Conservation (phyloP, 768 basidiomycete species). For the Tylopilus felleus region DNA sequence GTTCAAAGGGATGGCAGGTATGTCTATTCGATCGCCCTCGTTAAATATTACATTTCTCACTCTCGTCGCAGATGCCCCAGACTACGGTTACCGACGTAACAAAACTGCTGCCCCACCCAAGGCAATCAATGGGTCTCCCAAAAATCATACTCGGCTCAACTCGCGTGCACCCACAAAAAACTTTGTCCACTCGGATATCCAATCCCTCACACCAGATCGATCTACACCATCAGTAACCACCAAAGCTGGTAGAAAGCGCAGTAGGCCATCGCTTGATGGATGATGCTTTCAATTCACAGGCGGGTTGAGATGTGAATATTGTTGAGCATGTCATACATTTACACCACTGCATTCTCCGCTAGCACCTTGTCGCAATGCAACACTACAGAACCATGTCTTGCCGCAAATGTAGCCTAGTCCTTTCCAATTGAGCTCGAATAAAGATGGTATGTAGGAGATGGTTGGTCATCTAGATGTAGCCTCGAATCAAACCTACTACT, state of each 20-base stretch:
- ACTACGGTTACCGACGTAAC: slow-evolving; percentile 21
- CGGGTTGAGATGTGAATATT: slow-evolving; percentile 21
- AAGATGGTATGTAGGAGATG: slow-evolving; percentile 26
- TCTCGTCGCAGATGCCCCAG: slow-evolving; percentile 15
- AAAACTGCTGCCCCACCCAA: slow-evolving; percentile 11
- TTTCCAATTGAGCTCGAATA: slow-evolving; percentile 10
- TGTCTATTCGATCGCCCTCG: slow-evolving; percentile 3
- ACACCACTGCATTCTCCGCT: slow-evolving; percentile 25
- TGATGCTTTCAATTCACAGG: slow-evolving; percentile 10
- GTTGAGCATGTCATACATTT: slow-evolving; percentile 29
- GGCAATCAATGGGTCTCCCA: slow-evolving; percentile 11
- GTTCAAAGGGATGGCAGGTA: slow-evolving; percentile 55
- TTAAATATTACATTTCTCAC: slow-evolving; percentile 3
- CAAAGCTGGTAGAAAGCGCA: slow-evolving; percentile 32
- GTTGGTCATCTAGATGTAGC: slow-evolving; percentile 16
- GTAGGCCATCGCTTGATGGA: slow-evolving; percentile 31
- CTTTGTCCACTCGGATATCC: slow-evolving; percentile 10
- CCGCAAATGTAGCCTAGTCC: slow-evolving; percentile 30
- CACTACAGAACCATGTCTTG: slow-evolving; percentile 18
- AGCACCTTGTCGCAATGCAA: slow-evolving; percentile 27
- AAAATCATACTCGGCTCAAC: slow-evolving; percentile 11
- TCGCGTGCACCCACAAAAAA: slow-evolving; percentile 23
- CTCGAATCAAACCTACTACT: slow-evolving; percentile 19
- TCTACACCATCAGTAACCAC: slow-evolving; percentile 10
- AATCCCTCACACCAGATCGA: slow-evolving; percentile 10